phyloP scores from a whole-genome alignment of 1,284 basidiomycete species.

The Taiwanofungus camphoratus region DNA sequence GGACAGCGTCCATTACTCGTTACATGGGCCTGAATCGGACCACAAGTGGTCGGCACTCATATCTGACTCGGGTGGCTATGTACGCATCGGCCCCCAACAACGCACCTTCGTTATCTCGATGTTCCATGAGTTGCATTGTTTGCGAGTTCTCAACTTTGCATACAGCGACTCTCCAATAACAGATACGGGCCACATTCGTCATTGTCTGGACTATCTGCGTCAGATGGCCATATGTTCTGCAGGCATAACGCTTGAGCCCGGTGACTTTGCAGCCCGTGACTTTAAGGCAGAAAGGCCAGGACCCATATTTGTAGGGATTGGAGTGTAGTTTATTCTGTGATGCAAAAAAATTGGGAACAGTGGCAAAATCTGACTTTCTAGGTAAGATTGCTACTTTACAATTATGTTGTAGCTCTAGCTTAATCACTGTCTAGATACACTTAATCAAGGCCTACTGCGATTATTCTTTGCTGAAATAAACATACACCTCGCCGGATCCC shows the following conservation, averaged over 20 bases:
- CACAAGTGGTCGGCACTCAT: background rate
- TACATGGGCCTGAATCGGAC: conserved; percentile 1
- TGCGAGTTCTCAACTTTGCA: conserved; percentile 23
- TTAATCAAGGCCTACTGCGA: too few species aligned
- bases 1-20: conserved; percentile 3
- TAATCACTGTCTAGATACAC: background rate
- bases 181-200: conserved; percentile 16
- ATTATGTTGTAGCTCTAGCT: background rate
- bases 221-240: conserved; percentile 26
- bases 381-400: background rate
- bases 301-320: conserved; percentile 11
- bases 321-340: conserved; percentile 1
- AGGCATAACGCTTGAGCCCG: conserved; percentile 26
- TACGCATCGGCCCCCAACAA: conserved; percentile 9
- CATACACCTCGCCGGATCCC: too few species aligned
- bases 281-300: conserved; percentile 7
- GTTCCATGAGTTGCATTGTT: conserved; percentile 30
- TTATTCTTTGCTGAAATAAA: too few species aligned
- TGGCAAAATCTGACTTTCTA: background rate
- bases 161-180: conserved; percentile 7
- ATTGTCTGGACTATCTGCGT: conserved; percentile 29
- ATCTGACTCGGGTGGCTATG: background rate
- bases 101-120: conserved; percentile 25
- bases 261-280: conserved; percentile 7
- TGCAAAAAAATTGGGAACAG: background rate